Evolutionary conservation across 177 flowering plant genomes (phyloP), one percentile per base, ranked within the genome.

Genomic region (Vitis hybrid): DNA sequence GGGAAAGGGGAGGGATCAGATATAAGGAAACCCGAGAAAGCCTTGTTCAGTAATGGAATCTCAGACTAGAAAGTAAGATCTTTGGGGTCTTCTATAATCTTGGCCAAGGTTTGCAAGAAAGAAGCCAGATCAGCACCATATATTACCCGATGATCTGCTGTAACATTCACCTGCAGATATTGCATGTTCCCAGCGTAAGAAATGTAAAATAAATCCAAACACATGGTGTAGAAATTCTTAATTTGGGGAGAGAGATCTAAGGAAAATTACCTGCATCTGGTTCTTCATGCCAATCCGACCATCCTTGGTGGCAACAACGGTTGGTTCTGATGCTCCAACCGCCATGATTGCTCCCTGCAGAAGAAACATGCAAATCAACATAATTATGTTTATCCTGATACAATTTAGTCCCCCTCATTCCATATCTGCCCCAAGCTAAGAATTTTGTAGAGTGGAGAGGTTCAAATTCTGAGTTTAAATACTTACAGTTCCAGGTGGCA

Each of bases 271-370:
- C 97, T 92, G 97, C 98, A 96, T 93, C 76, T 90, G 97, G 80
- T 65, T 90, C 82, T 91, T 91, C 86, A 87, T 67, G 77, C 98
- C 97, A 74, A 92, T 90, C 34, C 89, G 85, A 51, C 98, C 94
- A 82, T 93, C 98, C 74, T 96, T 92, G 67, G 84, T 84, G 60
- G 84, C 99, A 45, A 92, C 97, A 56, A 89, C 83, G 30, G 87
- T 75, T 21, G 95, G 98, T 71, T 86, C 73, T 21, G 98, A 93
- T 79, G 94, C 93, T 55, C 99, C 99, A 71, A 96, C 97, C 72
- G 97, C 98, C 98, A 96, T 96, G 70, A 93, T 96, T 68, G 99
- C 98, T 67, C 98, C 99, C 98, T 96, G 83, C 32, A 74, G 17
- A 60, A 64, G 62, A 68, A 66, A 21, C 17, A 68, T 26, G 60